Percentiles rank a stretch among this genome's conserved stretches.
Conservation (phyloP, 2,329 filamentous ascomycete genomes). For the Emergomyces africanus region DNA sequence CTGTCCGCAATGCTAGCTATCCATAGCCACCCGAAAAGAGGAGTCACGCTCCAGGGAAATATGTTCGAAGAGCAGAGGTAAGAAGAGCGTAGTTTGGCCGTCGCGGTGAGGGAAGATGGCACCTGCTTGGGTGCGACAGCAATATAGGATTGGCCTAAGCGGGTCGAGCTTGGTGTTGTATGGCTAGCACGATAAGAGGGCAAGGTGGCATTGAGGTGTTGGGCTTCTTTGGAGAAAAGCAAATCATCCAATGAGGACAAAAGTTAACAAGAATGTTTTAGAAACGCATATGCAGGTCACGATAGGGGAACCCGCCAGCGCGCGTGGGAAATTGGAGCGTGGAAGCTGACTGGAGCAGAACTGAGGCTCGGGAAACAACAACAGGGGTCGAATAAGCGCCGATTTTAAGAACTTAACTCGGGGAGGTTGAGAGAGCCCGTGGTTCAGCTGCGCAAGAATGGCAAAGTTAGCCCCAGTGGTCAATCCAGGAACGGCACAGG, state of each 20-base stretch:
- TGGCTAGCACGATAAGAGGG: background rate
- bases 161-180: background rate
- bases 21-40: background rate
- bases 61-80: background rate
- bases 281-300: conserved; percentile 3
- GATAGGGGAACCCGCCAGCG: background rate
- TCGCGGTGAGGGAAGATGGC: background rate
- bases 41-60: background rate
- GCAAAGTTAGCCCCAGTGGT: background rate
- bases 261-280: background rate
- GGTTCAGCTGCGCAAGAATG: background rate
- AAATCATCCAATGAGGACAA: background rate
- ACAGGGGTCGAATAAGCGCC: conserved; percentile 1
- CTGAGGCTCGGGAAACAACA: background rate
- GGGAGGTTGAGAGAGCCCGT: background rate
- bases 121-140: background rate
- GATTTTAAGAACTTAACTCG: background rate
- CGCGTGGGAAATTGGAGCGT: background rate
- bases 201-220: background rate
- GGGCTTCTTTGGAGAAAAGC: background rate
- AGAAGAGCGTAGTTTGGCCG: background rate
- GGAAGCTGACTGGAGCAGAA: background rate
- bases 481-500: background rate
- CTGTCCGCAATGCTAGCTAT: background rate
- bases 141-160: background rate